Percentiles rank a stretch among this genome's conserved stretches.
Evolutionary conservation across 805 yeast genomes (phyloP).

Genomic region (Yarrowia phangngaensis): DNA sequence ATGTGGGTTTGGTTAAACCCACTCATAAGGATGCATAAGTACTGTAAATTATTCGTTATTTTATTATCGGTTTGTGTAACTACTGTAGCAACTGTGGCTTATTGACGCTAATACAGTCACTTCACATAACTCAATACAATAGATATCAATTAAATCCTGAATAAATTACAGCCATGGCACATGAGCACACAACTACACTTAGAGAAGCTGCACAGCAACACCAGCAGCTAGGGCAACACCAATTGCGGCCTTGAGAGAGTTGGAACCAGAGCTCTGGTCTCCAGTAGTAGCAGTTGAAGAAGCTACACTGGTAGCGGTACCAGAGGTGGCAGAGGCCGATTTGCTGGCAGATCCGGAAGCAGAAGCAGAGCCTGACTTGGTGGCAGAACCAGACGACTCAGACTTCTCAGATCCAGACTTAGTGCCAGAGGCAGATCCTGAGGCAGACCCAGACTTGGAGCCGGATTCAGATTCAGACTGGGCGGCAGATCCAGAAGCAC

Average conservation of each 20-base stretch:
- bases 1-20: slow-evolving; percentile 17
- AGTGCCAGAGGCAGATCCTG: not conserved
- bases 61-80: too few species aligned
- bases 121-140: too few species aligned
- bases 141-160: slow-evolving; percentile 3
- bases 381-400: not conserved
- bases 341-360: slow-evolving; percentile 1
- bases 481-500: slow-evolving; percentile 6
- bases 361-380: slow-evolving; percentile 1
- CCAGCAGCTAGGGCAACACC: slow-evolving; percentile 26
- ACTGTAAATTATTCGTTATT: slow-evolving; percentile 25
- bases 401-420: too few species aligned
- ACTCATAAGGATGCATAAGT: slow-evolving; percentile 26
- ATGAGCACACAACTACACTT: not conserved
- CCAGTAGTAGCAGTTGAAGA: not conserved
- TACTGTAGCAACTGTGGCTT: too few species aligned
- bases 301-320: slow-evolving; percentile 1
- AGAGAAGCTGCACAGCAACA: slow-evolving; percentile 26
- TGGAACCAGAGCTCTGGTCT: slow-evolving; percentile 18
- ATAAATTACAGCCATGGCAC: slow-evolving; percentile 25
- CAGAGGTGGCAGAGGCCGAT: slow-evolving; percentile 1
- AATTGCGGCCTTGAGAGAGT: slow-evolving; percentile 7
- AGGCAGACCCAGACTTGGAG: not conserved
- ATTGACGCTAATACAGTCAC: too few species aligned
- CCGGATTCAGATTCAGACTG: not conserved